Percentiles rank a stretch among this genome's conserved stretches.
phyloP scores from a whole-genome alignment of 208 protist genomes.

The Angomonas deanei region DNA sequence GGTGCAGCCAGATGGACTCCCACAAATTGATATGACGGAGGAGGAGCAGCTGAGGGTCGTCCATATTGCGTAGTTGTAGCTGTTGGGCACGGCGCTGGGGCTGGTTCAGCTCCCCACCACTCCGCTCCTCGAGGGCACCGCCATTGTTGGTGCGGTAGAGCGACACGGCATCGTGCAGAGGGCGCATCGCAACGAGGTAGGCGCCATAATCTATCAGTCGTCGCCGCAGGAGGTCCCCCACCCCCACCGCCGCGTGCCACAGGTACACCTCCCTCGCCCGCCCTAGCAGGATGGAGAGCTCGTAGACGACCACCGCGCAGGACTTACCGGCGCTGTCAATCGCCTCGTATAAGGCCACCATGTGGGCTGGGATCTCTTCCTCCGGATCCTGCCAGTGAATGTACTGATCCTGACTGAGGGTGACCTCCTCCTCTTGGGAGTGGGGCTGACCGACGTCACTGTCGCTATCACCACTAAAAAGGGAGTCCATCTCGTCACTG shows the following conservation, averaged over 20 bases:
- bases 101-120: not conserved
- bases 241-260: slow-evolving; percentile 81
- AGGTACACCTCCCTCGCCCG: slow-evolving; percentile 56
- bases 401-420: slow-evolving; percentile 40
- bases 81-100: slow-evolving; percentile 1
- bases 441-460: not conserved
- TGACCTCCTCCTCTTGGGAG: slow-evolving; percentile 12
- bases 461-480: no score
- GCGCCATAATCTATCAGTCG: slow-evolving; percentile 76
- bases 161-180: slow-evolving; percentile 73
- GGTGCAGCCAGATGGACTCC: slow-evolving; percentile 80
- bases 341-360: slow-evolving; percentile 62
- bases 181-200: slow-evolving; percentile 78
- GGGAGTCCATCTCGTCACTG: slow-evolving; percentile 3
- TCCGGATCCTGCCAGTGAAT: slow-evolving; percentile 43
- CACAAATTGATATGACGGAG: slow-evolving; percentile 75
- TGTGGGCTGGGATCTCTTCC: slow-evolving; percentile 27
- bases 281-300: slow-evolving; percentile 65
- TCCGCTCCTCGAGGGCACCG: slow-evolving; percentile 23
- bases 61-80: slow-evolving; percentile 70
- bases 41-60: slow-evolving; percentile 76
- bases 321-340: slow-evolving; percentile 59
- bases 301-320: slow-evolving; percentile 71
- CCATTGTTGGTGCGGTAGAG: slow-evolving; percentile 32
- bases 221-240: slow-evolving; percentile 71